Conservation (phyloP, 257 asterid species). For the Solanum stenotomum region DNA sequence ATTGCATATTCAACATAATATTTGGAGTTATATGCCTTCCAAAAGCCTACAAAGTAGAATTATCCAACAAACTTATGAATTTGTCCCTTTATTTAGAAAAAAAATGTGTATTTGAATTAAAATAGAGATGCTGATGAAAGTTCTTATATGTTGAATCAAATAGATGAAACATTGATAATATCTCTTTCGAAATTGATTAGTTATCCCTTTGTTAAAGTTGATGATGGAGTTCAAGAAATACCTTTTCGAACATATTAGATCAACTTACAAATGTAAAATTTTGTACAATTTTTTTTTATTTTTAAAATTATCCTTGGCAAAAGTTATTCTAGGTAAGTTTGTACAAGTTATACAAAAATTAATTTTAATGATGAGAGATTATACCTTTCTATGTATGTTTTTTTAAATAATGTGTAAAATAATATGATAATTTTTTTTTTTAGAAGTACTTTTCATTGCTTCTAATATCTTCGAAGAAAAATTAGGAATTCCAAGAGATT, state of each 20-base stretch:
- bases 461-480: neutral
- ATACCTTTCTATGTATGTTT: neutral
- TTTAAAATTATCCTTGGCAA: neutral
- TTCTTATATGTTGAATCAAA: neutral
- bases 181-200: neutral
- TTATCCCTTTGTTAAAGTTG: neutral
- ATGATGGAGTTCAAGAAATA: neutral
- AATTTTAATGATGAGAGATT: too few species aligned
- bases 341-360: too few species aligned
- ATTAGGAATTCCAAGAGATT: too few species aligned
- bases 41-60: neutral
- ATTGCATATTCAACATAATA: neutral
- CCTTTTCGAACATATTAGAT: neutral
- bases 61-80: neutral
- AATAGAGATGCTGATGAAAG: neutral
- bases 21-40: neutral
- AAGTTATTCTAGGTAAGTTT: too few species aligned
- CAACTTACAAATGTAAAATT: neutral
- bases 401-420: too few species aligned
- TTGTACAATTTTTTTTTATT: too few species aligned
- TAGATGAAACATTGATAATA: neutral
- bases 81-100: neutral
- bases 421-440: too few species aligned
- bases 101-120: neutral
- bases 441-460: neutral